Base-by-base conservation (phyloP, 2,329 filamentous ascomycete genomes). In the Pyrenophora graminea region DNA sequence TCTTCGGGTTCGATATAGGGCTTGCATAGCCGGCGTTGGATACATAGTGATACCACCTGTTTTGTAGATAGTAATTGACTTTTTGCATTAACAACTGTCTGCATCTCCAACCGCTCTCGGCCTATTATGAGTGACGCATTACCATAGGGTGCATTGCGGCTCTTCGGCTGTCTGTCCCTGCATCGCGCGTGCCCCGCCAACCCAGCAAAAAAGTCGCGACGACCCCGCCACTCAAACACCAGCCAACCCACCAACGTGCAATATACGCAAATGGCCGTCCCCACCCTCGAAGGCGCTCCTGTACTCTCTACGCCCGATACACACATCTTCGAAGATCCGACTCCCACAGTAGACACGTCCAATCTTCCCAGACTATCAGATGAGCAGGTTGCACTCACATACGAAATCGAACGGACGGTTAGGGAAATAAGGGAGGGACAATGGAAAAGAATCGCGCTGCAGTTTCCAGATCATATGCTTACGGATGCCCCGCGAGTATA, bases 401-500 rank as follows among this genome's bases (percentile, higher is more conserved):
- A 97, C 77, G 94, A 99, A 74, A 87, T 97, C 59, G 80, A 83
- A 52, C 83, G 90, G 49, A 97, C 94, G 0, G 82, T 91, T 41
- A 73, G 77, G 31, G 90, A 96, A 72, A 88, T 99, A 39, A 79
- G 80, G n/a, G 74, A 79, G 4, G 88, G 85, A 37, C 80, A 80
- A 71, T 96, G 90, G 83, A 82, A 77, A 56, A 83, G 88, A 43
- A 83, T 99, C 27, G 94, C 91, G 1, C 77, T 99, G n/a, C 94
- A 99, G 70, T 97, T 99, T 63, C 93, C 94, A 0, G 94, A 99
- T 75, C 82, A 87, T 23, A 96, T 97, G 90, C 82, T 99, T 1
- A 80, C 84, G 1, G 91, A 99, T 79, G 90, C 90, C 7, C 88
- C 91, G 4, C 82, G 88, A 50, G 89, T 97, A 0, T 91, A 88